Evolutionary conservation across 805 yeast species (phyloP).

Genomic region (Sugiyamaella qingdaonensis): DNA sequence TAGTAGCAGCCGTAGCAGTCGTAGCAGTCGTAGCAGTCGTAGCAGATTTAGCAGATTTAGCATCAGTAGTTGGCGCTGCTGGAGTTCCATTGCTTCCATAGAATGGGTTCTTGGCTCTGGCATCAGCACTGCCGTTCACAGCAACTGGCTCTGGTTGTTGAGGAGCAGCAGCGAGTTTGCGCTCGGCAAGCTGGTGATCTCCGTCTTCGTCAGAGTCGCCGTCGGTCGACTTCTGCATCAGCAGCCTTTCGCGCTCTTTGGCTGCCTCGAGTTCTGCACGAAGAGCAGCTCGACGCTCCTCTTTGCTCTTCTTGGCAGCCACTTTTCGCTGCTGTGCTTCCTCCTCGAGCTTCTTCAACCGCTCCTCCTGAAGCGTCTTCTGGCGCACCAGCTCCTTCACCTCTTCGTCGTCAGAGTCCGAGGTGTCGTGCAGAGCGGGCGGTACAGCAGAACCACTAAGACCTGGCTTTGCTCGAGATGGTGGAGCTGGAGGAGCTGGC

Average conservation of each 20-base stretch:
- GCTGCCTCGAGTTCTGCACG: constrained; percentile 25
- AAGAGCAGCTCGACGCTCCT: constrained; percentile 29
- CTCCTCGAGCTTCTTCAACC: constrained; percentile 21
- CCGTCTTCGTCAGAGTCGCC: constrained; percentile 11
- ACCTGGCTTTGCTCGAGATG: constrained; percentile 14
- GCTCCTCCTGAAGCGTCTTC: constrained; percentile 23
- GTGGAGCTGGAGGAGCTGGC: constrained; percentile 18
- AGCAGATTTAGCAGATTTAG: no score
- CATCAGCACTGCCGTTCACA: neutral
- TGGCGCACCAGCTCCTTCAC: constrained; percentile 34
- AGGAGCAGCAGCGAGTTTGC: constrained; percentile 1
- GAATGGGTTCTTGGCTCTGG: constrained; percentile 18
- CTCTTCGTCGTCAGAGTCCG: constrained; percentile 19
- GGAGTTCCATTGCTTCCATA: neutral
- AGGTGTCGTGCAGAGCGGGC: constrained; percentile 11
- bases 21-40: constrained; percentile 18
- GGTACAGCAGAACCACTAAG: constrained; percentile 5
- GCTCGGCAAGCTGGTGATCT: constrained; percentile 7
- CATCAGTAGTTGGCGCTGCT: neutral
- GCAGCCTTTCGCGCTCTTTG: constrained; percentile 25
- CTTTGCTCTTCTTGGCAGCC: constrained; percentile 20
- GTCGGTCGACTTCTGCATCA: constrained; percentile 2
- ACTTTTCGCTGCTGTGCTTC: constrained; percentile 15
- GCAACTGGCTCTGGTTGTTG: neutral
- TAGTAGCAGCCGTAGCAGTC: constrained; percentile 16